A percentile compares a stretch with the other conserved stretches of the same genome.
These are phyloP conservation scores for Apiotrichum domesticum DNA, from an alignment of 1,284 basidiomycete species.

Conservation along the genomic window DNA sequence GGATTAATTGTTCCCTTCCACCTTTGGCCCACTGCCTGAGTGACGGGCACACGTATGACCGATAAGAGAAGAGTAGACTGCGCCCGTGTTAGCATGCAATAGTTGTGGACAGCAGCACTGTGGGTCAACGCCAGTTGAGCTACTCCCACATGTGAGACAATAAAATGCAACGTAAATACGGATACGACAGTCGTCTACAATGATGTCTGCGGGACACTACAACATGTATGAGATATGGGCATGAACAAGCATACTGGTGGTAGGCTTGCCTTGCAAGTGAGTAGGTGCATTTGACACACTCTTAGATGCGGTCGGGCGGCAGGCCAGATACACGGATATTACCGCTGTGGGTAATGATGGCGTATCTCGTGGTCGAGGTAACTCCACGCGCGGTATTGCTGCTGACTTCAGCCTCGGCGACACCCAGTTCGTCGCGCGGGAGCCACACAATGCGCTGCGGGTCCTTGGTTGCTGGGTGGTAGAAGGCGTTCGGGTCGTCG, in stretches of 20 bases:
- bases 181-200: no score
- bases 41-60: background rate
- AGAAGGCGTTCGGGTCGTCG: conserved; percentile 53
- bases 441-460: conserved; percentile 76
- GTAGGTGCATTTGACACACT: no score
- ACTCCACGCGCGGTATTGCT: conserved; percentile 58
- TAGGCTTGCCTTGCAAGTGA: no score
- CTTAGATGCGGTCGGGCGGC: background rate
- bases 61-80: background rate
- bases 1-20: background rate
- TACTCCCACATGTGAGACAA: no score
- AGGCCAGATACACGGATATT: background rate
- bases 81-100: background rate
- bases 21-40: no score
- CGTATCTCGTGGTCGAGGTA: conserved; percentile 54
- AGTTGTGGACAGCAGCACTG: background rate
- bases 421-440: conserved; percentile 62
- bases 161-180: no score
- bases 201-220: no score
- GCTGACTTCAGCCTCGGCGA: conserved; percentile 59
- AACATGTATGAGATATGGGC: no score
- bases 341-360: conserved; percentile 27
- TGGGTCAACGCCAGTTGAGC: no score
- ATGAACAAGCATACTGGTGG: no score
- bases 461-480: conserved; percentile 70